phyloP scores from a whole-genome alignment of 441 rosid species.

The Erodium moschatum region DNA sequence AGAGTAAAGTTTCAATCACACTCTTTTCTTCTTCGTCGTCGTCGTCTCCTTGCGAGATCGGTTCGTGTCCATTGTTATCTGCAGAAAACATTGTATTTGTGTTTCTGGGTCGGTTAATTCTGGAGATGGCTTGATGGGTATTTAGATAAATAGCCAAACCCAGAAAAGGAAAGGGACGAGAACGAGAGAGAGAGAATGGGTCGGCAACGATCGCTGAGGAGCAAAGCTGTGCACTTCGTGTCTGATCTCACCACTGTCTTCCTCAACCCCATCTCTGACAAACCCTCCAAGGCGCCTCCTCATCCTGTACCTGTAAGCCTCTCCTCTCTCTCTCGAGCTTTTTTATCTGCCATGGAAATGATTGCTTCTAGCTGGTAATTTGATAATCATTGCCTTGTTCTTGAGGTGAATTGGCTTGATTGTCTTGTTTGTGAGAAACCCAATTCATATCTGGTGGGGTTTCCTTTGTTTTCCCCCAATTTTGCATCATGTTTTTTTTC shows the following conservation, averaged over 20 bases:
- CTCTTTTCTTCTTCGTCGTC: too few species aligned
- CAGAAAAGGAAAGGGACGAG: not conserved
- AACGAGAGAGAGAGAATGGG: constrained; percentile 42
- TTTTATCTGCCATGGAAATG: too few species aligned
- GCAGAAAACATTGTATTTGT: not conserved
- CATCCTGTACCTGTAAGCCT: constrained; percentile 23
- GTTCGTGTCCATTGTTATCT: not conserved
- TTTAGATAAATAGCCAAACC: not conserved
- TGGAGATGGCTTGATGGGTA: not conserved
- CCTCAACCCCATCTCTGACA: constrained; percentile 88
- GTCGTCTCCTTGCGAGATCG: too few species aligned
- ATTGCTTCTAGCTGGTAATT: too few species aligned
- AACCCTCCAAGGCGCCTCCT: constrained; percentile 37
- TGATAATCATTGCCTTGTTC: too few species aligned
- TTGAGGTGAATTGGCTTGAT: too few species aligned
- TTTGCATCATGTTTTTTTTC: too few species aligned
- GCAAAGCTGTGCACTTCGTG: constrained; percentile 86
- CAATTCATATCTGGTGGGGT: too few species aligned
- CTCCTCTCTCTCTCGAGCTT: constrained; percentile 1
- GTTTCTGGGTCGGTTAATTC: not conserved
- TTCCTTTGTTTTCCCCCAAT: too few species aligned
- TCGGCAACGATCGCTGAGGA: constrained; percentile 63
- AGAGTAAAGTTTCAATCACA: too few species aligned
- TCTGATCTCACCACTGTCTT: constrained; percentile 86
- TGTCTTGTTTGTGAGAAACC: too few species aligned